These are phyloP conservation scores for Solioccasus polychromus DNA, from an alignment of 768 basidiomycete species.

Conservation along the genomic window DNA sequence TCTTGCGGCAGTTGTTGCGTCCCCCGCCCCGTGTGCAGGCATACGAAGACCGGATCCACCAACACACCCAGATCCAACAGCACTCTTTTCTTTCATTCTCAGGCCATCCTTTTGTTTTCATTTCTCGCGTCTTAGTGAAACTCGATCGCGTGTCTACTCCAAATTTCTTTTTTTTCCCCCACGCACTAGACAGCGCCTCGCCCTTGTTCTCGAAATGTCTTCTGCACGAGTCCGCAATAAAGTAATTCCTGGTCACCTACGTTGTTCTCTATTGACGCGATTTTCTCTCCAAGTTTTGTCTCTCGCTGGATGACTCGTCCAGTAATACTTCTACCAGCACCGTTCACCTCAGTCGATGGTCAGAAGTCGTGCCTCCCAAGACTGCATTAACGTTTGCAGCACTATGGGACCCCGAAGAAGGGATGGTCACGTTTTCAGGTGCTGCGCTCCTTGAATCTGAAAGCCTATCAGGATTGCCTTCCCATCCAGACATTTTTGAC, in stretches of 20 bases:
- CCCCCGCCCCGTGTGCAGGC: constrained; percentile 21
- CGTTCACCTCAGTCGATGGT: constrained; percentile 43
- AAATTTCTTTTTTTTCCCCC: neutral
- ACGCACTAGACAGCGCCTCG: neutral
- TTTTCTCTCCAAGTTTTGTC: constrained; percentile 6
- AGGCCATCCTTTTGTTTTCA: neutral
- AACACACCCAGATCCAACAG: neutral
- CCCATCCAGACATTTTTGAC: constrained; percentile 14
- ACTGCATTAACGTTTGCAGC: constrained; percentile 58
- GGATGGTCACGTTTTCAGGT: constrained; percentile 56
- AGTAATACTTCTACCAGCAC: constrained; percentile 9
- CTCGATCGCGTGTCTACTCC: neutral
- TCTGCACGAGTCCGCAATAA: constrained; percentile 17
- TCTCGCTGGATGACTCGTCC: constrained; percentile 21
- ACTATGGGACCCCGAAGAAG: constrained; percentile 56
- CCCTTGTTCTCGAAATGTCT: constrained; percentile 12
- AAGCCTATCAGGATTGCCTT: constrained; percentile 1
- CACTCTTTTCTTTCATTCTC: constrained; percentile 1
- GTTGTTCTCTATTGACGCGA: neutral
- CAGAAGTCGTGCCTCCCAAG: constrained; percentile 54
- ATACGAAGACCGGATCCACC: constrained; percentile 20
- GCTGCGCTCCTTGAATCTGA: constrained; percentile 41
- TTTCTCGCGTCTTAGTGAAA: neutral
- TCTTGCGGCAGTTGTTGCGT: constrained; percentile 8
- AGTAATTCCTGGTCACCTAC: constrained; percentile 12